Percentiles rank a stretch among this genome's conserved stretches.
phyloP scores from a whole-genome alignment of 805 yeast species.

The Ogataea angusta region DNA sequence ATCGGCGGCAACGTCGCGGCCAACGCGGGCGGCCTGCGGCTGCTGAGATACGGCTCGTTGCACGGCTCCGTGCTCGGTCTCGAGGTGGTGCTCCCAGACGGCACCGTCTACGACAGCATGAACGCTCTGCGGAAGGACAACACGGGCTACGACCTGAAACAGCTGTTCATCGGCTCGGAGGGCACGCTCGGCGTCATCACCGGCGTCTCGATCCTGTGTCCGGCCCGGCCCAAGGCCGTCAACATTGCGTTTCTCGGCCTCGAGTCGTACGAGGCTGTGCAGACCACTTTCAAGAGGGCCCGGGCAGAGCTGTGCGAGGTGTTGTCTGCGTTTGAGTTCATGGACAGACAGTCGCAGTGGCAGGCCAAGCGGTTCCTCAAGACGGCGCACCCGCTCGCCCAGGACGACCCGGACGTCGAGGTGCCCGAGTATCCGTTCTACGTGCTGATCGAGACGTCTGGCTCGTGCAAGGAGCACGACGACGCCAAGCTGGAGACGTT shows the following conservation, averaged over 20 bases:
- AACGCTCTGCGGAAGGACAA: conserved; percentile 88
- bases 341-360: conserved; percentile 72
- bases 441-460: conserved; percentile 91
- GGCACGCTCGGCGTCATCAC: conserved; percentile 91
- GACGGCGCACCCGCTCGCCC: conserved; percentile 63
- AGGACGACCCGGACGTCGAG: conserved; percentile 42
- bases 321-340: conserved; percentile 88
- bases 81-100: conserved; percentile 91
- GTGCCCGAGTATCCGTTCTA: conserved; percentile 75
- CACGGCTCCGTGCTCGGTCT: conserved; percentile 91
- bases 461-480: conserved; percentile 91
- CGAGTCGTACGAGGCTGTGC: conserved; percentile 78
- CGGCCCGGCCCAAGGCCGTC: conserved; percentile 79
- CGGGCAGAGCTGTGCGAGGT: conserved; percentile 78
- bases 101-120: conserved; percentile 75
- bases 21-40: conserved; percentile 92
- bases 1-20: conserved; percentile 95
- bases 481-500: conserved; percentile 84
- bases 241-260: conserved; percentile 89
- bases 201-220: conserved; percentile 85
- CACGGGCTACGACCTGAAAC: conserved; percentile 92
- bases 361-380: conserved; percentile 62
- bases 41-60: conserved; percentile 83
- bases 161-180: conserved; percentile 88
- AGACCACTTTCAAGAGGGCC: conserved; percentile 74